Percentiles rank a stretch among this genome's conserved stretches.
Conservation (phyloP, 1,284 basidiomycete genomes). For the Ganoderma multipileum region DNA sequence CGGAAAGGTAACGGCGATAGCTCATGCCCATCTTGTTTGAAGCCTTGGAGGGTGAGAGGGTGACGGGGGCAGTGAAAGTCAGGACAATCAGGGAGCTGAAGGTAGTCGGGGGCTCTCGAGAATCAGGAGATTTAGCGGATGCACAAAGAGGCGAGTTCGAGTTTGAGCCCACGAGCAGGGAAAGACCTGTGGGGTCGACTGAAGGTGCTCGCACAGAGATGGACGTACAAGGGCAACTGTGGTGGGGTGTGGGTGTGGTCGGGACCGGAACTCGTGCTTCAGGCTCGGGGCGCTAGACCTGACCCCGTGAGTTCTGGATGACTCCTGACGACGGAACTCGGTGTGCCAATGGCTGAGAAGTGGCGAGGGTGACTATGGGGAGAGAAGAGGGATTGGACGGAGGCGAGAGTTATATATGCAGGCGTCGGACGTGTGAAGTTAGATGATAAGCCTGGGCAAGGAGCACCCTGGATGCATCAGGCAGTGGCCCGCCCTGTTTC, state of each 20-base stretch:
- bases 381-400: constrained; percentile 6
- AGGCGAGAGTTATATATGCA: constrained; percentile 26
- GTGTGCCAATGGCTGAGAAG: background rate
- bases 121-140: constrained; percentile 3
- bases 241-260: constrained; percentile 2
- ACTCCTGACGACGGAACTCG: constrained; percentile 6
- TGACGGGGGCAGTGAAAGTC: constrained; percentile 10
- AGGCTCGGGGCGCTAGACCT: background rate
- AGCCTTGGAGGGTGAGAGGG: constrained; percentile 12
- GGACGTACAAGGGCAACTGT: constrained; percentile 14
- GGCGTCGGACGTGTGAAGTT: constrained; percentile 29
- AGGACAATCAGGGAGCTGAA: constrained; percentile 15
- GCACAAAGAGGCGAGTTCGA: constrained; percentile 2
- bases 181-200: constrained; percentile 18
- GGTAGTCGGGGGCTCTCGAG: constrained; percentile 13
- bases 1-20: constrained; percentile 88
- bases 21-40: constrained; percentile 78
- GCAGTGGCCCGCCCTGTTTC: constrained; percentile 13
- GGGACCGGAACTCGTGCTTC: background rate
- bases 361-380: constrained; percentile 11
- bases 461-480: constrained; percentile 14
- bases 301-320: constrained; percentile 1
- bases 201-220: constrained; percentile 21
- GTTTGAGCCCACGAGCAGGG: constrained; percentile 7
- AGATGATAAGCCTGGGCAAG: constrained; percentile 29